Evolutionary conservation across 805 yeast species (phyloP).

Genomic region (Saccharomycopsis fodiens): DNA sequence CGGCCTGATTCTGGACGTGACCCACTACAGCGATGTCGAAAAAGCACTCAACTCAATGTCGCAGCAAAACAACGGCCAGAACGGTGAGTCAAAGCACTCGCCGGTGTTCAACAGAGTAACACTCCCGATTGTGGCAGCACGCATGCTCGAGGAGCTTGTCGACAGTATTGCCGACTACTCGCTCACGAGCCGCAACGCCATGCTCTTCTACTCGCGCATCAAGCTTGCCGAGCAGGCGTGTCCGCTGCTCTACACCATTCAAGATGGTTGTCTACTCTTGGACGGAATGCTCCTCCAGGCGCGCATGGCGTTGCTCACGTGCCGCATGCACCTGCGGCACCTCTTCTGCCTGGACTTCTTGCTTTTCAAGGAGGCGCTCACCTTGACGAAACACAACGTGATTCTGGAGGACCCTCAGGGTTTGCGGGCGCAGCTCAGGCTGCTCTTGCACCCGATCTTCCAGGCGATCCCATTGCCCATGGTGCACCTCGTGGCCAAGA

Average conservation of each 20-base stretch:
- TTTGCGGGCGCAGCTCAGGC: not conserved
- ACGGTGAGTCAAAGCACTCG: not conserved
- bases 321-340: slow-evolving; percentile 6
- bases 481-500: slow-evolving; percentile 3
- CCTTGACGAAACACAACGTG: not conserved
- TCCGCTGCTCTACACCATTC: slow-evolving; percentile 1
- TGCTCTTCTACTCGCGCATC: slow-evolving; percentile 6
- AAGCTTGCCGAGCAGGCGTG: slow-evolving; percentile 2
- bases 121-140: not conserved
- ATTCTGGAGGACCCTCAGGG: not conserved
- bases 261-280: not conserved
- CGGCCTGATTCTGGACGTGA: not conserved
- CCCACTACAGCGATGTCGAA: slow-evolving; percentile 4
- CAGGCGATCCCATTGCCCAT: slow-evolving; percentile 5
- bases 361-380: slow-evolving; percentile 7
- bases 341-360: slow-evolving; percentile 9
- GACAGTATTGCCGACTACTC: slow-evolving; percentile 9
- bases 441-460: not conserved
- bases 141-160: slow-evolving; percentile 7
- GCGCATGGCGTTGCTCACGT: not conserved
- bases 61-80: not conserved
- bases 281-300: not conserved
- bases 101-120: not conserved
- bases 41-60: not conserved
- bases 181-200: slow-evolving; percentile 4